Base-by-base conservation (phyloP, 176 grass and related monocot species). In the Musa acuminata region DNA sequence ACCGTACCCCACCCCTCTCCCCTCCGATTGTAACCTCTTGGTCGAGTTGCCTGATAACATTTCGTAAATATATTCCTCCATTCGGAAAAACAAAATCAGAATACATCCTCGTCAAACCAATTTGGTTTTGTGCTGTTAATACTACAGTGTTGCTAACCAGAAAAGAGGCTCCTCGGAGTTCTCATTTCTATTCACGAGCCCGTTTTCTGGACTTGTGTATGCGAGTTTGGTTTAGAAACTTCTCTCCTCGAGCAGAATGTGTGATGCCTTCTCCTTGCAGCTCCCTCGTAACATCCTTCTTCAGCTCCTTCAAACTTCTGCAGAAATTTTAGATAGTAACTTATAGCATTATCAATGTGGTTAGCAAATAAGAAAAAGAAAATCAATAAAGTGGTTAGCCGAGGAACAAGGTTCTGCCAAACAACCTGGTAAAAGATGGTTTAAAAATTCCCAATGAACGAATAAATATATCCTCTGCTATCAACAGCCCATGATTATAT, bases 121-220 rank as follows among this genome's bases (percentile, higher is more conserved):
- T 43, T 43, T 43, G 35, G 35, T 6, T 5, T 6, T 43, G 35
- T 43, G 35, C 35, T 43, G 4, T 6, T 5, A 43, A 43, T 43
- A 43, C 35, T 6, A 43, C 35, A 43, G 35, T 43, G 35, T 43
- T 43, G 35, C 35, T 43, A 5, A 43, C 35, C 35, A 43, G 35
- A 43, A 43, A 43, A 6, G 35, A 43, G 35, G 35, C 35, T 43
- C 35, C 4, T 43, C 0, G 35, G 35, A 43, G 35, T 43, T 20
- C 57, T 51, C 1, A 70, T 70, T 13, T 20, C 26, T 74, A 23
- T 16, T 13, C 72, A 16, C 24, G 72, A 19, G 13, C 55, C 52
- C 72, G 52, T 55, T 74, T 74, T 52, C 35, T 74, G 11, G 72
- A 74, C 72, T 74, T 74, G 21, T 55, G 51, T 9, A 3, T 8